A percentile compares a stretch with the other conserved stretches of the same genome.
phyloP scores from a whole-genome alignment of 768 basidiomycete genomes.

The Serendipita indica region DNA sequence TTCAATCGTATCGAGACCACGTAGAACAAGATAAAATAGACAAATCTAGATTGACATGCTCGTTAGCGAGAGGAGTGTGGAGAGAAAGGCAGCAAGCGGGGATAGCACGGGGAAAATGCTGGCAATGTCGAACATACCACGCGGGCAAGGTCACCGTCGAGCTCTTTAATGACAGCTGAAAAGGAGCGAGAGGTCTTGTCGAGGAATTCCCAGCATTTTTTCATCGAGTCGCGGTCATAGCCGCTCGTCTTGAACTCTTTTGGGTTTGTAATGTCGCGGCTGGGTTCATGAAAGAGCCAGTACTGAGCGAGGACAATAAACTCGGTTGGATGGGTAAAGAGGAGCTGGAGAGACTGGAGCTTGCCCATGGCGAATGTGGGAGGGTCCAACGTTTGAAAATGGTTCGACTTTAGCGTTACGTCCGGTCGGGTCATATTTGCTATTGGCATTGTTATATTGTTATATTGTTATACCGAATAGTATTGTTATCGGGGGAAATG shows the following conservation, averaged over 20 bases:
- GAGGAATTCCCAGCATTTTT: conserved; percentile 76
- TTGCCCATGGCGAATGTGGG: conserved; percentile 39
- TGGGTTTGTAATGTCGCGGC: conserved; percentile 65
- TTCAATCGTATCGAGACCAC: conserved; percentile 93
- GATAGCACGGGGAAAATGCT: too few relatives aligned
- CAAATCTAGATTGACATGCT: conserved; percentile 47
- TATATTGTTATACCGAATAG: too few relatives aligned
- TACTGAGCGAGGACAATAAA: conserved; percentile 73
- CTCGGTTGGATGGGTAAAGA: conserved; percentile 69
- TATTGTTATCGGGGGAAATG: too few relatives aligned
- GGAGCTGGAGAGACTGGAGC: conserved; percentile 45
- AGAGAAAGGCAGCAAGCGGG: background rate
- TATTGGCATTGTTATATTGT: too few relatives aligned
- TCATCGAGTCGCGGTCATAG: conserved; percentile 79
- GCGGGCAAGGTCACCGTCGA: conserved; percentile 87
- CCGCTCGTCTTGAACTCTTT: conserved; percentile 66
- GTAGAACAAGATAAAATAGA: conserved; percentile 85
- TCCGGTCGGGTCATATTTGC: too few relatives aligned
- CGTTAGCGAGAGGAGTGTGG: conserved; percentile 7
- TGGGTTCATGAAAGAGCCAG: conserved; percentile 63
- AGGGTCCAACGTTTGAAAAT: too few relatives aligned
- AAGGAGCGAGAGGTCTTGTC: conserved; percentile 85
- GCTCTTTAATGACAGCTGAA: conserved; percentile 83
- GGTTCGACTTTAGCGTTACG: too few relatives aligned
- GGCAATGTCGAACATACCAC: conserved; percentile 76